Evolutionary conservation across 2,329 filamentous ascomycete species (phyloP).

Genomic region (Cladosporium halotolerans): DNA sequence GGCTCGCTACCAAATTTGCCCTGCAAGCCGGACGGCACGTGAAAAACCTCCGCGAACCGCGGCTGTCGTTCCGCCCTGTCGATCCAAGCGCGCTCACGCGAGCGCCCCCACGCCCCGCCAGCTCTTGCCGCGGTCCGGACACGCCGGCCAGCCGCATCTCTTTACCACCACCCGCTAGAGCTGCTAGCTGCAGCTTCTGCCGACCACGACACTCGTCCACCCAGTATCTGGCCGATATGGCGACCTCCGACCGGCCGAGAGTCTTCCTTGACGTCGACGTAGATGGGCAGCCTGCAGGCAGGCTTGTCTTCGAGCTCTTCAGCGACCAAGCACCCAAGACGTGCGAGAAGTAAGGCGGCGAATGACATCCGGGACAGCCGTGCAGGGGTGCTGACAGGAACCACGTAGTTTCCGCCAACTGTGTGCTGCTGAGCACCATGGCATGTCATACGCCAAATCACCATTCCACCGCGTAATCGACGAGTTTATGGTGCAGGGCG

Average conservation of each 20-base stretch:
- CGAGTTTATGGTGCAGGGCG: conserved; percentile 41
- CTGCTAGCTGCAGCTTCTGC: neutral
- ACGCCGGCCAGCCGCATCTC: neutral
- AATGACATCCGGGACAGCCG: neutral
- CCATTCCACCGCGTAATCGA: conserved; percentile 39
- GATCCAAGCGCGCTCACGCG: neutral
- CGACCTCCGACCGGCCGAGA: conserved; percentile 27
- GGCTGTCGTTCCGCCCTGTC: neutral
- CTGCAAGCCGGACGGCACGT: neutral
- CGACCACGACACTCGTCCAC: neutral
- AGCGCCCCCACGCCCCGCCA: neutral
- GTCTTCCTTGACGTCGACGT: conserved; percentile 39
- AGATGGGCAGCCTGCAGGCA: conserved; percentile 35
- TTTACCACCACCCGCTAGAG: neutral
- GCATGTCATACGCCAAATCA: conserved; percentile 32
- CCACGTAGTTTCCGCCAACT: conserved; percentile 38
- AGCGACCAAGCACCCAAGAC: conserved; percentile 40
- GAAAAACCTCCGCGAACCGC: neutral
- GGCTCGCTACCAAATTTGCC: neutral
- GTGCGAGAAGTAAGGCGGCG: conserved; percentile 38
- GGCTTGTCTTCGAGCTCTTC: conserved; percentile 42
- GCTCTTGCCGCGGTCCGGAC: neutral
- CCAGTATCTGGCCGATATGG: neutral
- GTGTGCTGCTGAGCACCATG: conserved; percentile 35
- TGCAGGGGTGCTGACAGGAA: conserved; percentile 12